A percentile compares a stretch with the other conserved stretches of the same genome.
Conservation (phyloP, 768 basidiomycete genomes). For the Russula sp. region DNA sequence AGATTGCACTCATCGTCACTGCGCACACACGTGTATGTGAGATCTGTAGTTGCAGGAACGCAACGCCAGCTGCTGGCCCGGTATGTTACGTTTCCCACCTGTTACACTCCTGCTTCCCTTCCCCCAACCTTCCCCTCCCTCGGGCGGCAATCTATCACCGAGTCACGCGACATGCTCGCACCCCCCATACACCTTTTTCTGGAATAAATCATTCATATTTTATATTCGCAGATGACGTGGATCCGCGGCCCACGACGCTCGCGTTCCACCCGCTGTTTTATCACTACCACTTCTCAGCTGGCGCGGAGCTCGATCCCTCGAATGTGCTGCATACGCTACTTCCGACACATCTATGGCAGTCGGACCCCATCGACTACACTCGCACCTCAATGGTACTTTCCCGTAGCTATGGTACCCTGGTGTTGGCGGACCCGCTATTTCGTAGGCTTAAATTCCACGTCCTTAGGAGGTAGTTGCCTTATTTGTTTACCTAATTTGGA, state of each 20-base stretch:
- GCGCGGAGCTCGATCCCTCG: slow-evolving; percentile 24
- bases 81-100: slow-evolving; percentile 22
- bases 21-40: slow-evolving; percentile 28
- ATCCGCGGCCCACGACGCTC: slow-evolving; percentile 18
- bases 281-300: slow-evolving; percentile 28
- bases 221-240: slow-evolving; percentile 8
- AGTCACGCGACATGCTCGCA: not conserved
- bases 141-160: not conserved
- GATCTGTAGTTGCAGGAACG: slow-evolving; percentile 30
- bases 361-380: slow-evolving; percentile 82
- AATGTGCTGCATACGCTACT: slow-evolving; percentile 25
- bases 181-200: not conserved
- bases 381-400: slow-evolving; percentile 64
- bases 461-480: too few species aligned
- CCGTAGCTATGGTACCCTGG: too few species aligned
- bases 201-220: not conserved
- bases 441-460: too few species aligned
- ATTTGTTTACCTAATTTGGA: too few species aligned
- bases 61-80: slow-evolving; percentile 27
- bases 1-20: slow-evolving; percentile 25
- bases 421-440: too few species aligned
- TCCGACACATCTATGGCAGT: slow-evolving; percentile 54
- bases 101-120: not conserved
- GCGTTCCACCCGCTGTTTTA: slow-evolving; percentile 30
- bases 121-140: not conserved